These are phyloP conservation scores for Ballota nigra DNA, from an alignment of 257 asterid species.

Conservation along the genomic window DNA sequence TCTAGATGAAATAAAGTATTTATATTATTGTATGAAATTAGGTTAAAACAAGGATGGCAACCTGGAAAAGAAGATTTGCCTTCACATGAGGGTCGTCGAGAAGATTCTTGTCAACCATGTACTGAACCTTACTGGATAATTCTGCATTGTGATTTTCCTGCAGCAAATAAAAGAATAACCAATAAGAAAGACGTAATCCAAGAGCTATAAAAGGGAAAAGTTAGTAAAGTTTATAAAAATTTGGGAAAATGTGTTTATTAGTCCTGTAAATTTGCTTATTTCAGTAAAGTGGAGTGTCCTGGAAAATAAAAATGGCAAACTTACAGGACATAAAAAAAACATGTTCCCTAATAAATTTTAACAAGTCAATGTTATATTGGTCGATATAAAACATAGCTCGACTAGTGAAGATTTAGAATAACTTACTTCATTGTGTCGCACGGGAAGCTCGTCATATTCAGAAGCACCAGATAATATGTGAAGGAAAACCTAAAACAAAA, in stretches of 20 bases:
- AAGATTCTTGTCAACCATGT: slow-evolving; percentile 74
- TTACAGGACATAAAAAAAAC: too few relatives aligned
- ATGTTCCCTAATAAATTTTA: too few relatives aligned
- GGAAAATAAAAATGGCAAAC: too few relatives aligned
- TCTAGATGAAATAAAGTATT: neutral
- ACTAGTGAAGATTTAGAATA: slow-evolving; percentile 4
- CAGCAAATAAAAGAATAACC: slow-evolving; percentile 13
- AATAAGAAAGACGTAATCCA: neutral
- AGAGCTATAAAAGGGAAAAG: slow-evolving; percentile 10
- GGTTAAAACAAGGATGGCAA: slow-evolving; percentile 30
- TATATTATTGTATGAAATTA: slow-evolving; percentile 1
- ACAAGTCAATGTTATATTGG: neutral
- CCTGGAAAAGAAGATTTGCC: slow-evolving; percentile 97
- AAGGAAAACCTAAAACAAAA: slow-evolving; percentile 64
- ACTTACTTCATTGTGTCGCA: slow-evolving; percentile 93
- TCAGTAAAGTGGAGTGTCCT: too few relatives aligned
- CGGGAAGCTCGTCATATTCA: slow-evolving; percentile 96
- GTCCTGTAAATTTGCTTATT: too few relatives aligned
- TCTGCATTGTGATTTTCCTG: slow-evolving; percentile 85
- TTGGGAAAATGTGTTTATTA: too few relatives aligned
- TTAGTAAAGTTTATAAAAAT: neutral
- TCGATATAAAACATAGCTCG: slow-evolving; percentile 7
- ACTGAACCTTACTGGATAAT: slow-evolving; percentile 64
- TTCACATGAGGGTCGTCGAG: slow-evolving; percentile 98
- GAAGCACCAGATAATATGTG: slow-evolving; percentile 83